phyloP scores from a whole-genome alignment of 2,329 filamentous ascomycete species.

The Sporothrix mexicana region DNA sequence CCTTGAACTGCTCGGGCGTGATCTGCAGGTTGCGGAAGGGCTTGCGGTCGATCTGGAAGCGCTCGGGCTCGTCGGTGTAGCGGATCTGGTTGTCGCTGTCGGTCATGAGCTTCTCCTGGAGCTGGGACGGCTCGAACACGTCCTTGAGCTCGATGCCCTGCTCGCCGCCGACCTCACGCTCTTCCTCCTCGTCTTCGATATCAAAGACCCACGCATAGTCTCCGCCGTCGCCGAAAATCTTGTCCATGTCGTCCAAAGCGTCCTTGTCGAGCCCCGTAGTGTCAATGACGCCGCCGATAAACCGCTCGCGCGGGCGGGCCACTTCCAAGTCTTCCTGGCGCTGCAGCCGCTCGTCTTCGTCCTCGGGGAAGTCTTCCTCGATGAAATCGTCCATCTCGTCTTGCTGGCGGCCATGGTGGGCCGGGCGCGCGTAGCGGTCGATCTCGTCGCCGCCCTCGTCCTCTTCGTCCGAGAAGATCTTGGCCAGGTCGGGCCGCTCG shows the following conservation, averaged over 20 bases:
- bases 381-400: conserved; percentile 97
- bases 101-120: conserved; percentile 91
- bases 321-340: conserved; percentile 88
- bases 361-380: conserved; percentile 90
- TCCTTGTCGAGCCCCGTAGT: conserved; percentile 88
- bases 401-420: conserved; percentile 58
- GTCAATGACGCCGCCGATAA: conserved; percentile 73
- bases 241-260: conserved; percentile 92
- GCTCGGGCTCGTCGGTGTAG: conserved; percentile 86
- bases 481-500: conserved; percentile 75
- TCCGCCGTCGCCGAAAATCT: conserved; percentile 92
- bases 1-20: conserved; percentile 81
- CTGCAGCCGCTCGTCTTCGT: conserved; percentile 76
- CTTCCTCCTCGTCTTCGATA: conserved; percentile 84
- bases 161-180: conserved; percentile 77
- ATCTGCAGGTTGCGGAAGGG: conserved; percentile 84
- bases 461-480: conserved; percentile 96
- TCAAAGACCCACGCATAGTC: conserved; percentile 96
- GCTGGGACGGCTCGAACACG: conserved; percentile 95
- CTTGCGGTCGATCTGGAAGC: conserved; percentile 89
- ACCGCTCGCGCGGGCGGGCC: conserved; percentile 75
- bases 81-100: conserved; percentile 93
- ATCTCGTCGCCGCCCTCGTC: conserved; percentile 66
- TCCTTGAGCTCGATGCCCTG: conserved; percentile 92
- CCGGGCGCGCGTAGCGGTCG: conserved; percentile 57